These are phyloP conservation scores for Kwoniella dendrophila DNA, from an alignment of 768 basidiomycete genomes.

Conservation along the genomic window DNA sequence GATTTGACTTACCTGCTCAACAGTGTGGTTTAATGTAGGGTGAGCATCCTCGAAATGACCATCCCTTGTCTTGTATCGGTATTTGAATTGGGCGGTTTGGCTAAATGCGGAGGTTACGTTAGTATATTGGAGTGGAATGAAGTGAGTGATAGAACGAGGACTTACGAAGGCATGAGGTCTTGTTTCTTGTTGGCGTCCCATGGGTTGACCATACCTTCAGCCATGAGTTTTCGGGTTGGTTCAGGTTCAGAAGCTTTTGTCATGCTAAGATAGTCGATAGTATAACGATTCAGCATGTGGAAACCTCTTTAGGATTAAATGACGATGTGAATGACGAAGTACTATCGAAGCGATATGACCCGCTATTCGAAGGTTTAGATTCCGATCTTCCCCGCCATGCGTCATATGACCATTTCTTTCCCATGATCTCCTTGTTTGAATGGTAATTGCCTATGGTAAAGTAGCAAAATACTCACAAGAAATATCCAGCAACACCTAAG, in stretches of 20 bases:
- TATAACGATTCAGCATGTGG: neutral
- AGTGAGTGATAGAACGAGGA: neutral
- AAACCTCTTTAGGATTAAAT: neutral
- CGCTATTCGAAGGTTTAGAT: neutral
- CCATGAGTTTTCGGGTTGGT: constrained; percentile 37
- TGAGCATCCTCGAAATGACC: constrained; percentile 52
- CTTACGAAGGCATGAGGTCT: constrained; percentile 48
- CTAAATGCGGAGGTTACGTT: constrained; percentile 2
- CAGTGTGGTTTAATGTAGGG: constrained; percentile 41
- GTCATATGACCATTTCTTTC: neutral
- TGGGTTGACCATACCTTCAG: constrained; percentile 45
- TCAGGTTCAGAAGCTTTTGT: constrained; percentile 48
- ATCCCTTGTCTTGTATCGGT: constrained; percentile 50
- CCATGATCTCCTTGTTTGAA: neutral
- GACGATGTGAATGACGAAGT: neutral
- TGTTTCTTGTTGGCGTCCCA: constrained; percentile 49
- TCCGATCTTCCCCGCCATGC: constrained; percentile 1
- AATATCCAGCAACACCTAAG: constrained; percentile 52
- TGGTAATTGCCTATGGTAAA: neutral
- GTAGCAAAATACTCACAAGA: constrained; percentile 45
- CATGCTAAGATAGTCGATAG: constrained; percentile 27
- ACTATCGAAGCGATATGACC: neutral
- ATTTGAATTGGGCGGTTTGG: constrained; percentile 53
- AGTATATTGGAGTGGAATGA: neutral
- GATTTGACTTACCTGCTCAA: constrained; percentile 36